Evolutionary conservation across 495 filamentous ascomycete genomes (phyloP).

Genomic region (Annulohypoxylon stygium): DNA sequence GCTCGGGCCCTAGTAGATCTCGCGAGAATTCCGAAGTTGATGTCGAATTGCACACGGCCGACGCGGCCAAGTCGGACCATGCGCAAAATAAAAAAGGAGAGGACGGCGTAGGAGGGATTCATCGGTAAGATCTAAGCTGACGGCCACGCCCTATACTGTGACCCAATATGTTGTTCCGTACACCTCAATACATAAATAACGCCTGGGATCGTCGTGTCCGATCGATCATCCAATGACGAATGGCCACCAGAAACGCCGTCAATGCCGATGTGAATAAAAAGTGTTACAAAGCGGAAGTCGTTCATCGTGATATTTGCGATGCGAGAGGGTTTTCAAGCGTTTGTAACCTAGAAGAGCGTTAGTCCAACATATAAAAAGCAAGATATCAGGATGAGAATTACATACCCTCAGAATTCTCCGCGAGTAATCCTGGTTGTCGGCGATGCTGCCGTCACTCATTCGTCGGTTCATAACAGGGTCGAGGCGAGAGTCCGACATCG

Average conservation of each 20-base stretch:
- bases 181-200: slow-evolving; percentile 55
- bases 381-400: slow-evolving; percentile 12
- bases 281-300: slow-evolving; percentile 60
- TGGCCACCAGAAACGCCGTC: slow-evolving; percentile 64
- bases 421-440: slow-evolving; percentile 97
- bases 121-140: slow-evolving; percentile 48
- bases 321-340: slow-evolving; percentile 60
- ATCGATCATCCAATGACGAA: slow-evolving; percentile 61
- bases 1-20: slow-evolving; percentile 48
- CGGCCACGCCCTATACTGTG: slow-evolving; percentile 48
- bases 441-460: slow-evolving; percentile 96
- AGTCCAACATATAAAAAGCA: slow-evolving; percentile 27
- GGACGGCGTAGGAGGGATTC: slow-evolving; percentile 56
- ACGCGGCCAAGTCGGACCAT: slow-evolving; percentile 41
- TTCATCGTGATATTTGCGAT: slow-evolving; percentile 60
- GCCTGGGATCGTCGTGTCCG: slow-evolving; percentile 53
- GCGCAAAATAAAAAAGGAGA: slow-evolving; percentile 60
- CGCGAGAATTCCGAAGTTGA: slow-evolving; percentile 43
- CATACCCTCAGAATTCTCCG: slow-evolving; percentile 92
- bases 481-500: slow-evolving; percentile 84
- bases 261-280: slow-evolving; percentile 62
- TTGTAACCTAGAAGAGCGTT: slow-evolving; percentile 63
- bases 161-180: slow-evolving; percentile 53
- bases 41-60: slow-evolving; percentile 37
- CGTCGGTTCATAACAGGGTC: slow-evolving; percentile 91